These are phyloP conservation scores for Plasmodium cynomolgi DNA, from an alignment of 169 alveolate species.

Conservation along the genomic window DNA sequence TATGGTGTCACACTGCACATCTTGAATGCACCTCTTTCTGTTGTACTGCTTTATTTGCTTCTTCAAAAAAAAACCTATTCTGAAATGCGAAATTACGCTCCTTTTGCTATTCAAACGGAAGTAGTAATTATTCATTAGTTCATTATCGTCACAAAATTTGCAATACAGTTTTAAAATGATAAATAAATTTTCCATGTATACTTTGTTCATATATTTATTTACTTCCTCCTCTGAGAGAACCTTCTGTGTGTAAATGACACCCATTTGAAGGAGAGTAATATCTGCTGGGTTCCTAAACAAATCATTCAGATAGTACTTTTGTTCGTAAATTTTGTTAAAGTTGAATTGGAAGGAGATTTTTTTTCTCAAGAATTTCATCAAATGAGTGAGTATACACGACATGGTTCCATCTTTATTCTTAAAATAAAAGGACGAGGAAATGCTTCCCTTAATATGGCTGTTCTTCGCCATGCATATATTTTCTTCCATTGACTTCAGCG, in stretches of 20 bases:
- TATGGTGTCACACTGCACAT: not conserved
- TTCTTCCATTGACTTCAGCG: constrained; percentile 36
- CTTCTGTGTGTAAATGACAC: not conserved
- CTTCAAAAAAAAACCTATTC: constrained; percentile 53
- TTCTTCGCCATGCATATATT: constrained; percentile 18
- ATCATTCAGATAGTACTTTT: constrained; percentile 34
- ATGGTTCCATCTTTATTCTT: constrained; percentile 42
- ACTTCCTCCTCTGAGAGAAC: not conserved
- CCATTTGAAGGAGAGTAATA: not conserved
- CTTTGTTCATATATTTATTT: constrained; percentile 17
- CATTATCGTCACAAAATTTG: constrained; percentile 33
- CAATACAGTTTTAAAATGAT: constrained; percentile 25
- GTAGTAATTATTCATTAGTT: constrained; percentile 13
- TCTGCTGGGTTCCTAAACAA: not conserved
- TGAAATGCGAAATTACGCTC: not conserved
- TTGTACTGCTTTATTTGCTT: constrained; percentile 7
- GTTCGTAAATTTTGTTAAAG: constrained; percentile 50
- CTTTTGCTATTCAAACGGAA: constrained; percentile 5
- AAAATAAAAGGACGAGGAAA: constrained; percentile 27
- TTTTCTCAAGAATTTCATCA: constrained; percentile 36
- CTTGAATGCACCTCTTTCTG: not conserved
- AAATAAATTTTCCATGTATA: constrained; percentile 31
- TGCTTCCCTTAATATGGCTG: not conserved
- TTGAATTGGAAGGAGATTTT: constrained; percentile 6
- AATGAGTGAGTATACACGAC: not conserved